Percentiles rank a stretch among this genome's conserved stretches.
Conservation (phyloP, 176 grass and related monocot species). For the Bonia amplexicaulis region DNA sequence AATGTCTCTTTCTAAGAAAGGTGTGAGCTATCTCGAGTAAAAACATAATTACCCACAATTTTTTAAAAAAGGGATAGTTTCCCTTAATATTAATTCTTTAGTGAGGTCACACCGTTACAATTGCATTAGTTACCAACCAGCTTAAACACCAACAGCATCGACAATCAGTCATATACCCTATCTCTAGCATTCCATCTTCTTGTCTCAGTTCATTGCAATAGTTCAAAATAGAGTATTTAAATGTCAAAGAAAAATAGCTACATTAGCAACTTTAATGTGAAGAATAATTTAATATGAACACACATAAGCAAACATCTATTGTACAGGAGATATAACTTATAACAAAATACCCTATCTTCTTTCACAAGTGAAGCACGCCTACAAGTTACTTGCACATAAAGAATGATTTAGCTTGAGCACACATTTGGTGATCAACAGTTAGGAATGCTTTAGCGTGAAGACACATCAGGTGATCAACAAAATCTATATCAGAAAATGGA, state of each 20-base stretch:
- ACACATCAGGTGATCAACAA: not conserved
- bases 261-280: not conserved
- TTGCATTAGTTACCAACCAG: not conserved
- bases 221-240: not conserved
- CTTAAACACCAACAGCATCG: not conserved
- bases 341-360: not conserved
- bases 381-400: not conserved
- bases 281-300: not conserved
- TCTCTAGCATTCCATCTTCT: not conserved
- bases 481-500: not conserved
- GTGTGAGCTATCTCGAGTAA: too few species aligned
- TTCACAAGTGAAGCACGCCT: not conserved
- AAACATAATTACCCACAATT: too few species aligned
- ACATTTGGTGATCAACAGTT: not conserved
- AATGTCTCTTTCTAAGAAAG: too few species aligned
- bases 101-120: not conserved
- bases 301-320: not conserved
- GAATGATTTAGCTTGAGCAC: not conserved
- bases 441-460: not conserved
- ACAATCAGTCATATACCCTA: not conserved
- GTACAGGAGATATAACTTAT: not conserved
- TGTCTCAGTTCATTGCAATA: not conserved
- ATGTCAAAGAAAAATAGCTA: not conserved
- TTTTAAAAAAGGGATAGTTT: not conserved
- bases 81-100: not conserved